Evolutionary conservation across 2,329 filamentous ascomycete species (phyloP).

Genomic region (Ophioceras dolichostomum): DNA sequence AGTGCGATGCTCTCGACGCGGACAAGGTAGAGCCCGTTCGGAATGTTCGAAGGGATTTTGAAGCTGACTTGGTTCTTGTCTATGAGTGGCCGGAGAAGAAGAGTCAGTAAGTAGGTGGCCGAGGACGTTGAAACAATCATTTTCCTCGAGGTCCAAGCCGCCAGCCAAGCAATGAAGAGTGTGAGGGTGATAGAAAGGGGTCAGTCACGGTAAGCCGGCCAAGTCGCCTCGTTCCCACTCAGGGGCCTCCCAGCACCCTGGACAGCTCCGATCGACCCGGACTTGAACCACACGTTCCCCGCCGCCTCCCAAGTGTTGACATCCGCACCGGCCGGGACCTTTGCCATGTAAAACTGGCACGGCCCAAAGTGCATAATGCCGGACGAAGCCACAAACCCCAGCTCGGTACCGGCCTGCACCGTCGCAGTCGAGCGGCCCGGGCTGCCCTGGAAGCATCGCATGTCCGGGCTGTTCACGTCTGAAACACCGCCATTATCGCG

Average conservation of each 20-base stretch:
- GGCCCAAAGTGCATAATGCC: slow-evolving; percentile 18
- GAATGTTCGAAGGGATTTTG: slow-evolving; percentile 1
- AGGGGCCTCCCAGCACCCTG: too few relatives aligned
- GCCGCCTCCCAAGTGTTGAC: slow-evolving; percentile 18
- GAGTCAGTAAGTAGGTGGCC: too few relatives aligned
- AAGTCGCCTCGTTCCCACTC: background rate
- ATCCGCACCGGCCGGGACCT: slow-evolving; percentile 14
- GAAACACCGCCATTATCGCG: slow-evolving; percentile 19
- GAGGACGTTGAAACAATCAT: too few relatives aligned
- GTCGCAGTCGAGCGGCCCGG: slow-evolving; percentile 12
- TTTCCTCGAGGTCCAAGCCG: too few relatives aligned
- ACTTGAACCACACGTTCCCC: slow-evolving; percentile 21
- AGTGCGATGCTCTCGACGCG: slow-evolving; percentile 6
- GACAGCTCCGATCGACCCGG: slow-evolving; percentile 13
- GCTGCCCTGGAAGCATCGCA: slow-evolving; percentile 18
- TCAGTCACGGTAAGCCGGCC: too few relatives aligned
- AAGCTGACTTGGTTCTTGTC: too few relatives aligned
- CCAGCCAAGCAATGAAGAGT: too few relatives aligned
- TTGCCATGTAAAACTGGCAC: slow-evolving; percentile 20
- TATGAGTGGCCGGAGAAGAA: too few relatives aligned
- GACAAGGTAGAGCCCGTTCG: slow-evolving; percentile 4
- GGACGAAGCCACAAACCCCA: slow-evolving; percentile 15
- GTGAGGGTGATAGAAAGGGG: too few relatives aligned
- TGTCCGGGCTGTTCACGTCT: slow-evolving; percentile 15
- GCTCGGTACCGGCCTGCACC: slow-evolving; percentile 14